Percentiles rank a stretch among this genome's conserved stretches.
Conservation (phyloP, 2,329 filamentous ascomycete genomes). For the Passalora sequoiae region DNA sequence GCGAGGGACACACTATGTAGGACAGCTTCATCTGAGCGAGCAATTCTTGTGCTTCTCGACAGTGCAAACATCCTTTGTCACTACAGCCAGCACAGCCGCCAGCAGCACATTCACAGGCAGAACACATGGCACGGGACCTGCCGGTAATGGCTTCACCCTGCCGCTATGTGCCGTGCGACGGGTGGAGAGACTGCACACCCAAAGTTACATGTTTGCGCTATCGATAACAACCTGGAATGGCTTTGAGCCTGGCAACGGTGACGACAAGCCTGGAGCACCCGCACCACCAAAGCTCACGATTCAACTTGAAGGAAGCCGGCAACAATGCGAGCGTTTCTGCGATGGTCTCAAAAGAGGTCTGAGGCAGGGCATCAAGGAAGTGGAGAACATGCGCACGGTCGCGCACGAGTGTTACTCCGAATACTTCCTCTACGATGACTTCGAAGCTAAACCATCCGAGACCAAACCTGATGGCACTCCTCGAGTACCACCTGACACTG, state of each 20-base stretch:
- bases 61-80: constrained; percentile 78
- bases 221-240: constrained; percentile 93
- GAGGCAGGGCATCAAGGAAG: constrained; percentile 78
- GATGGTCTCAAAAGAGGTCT: constrained; percentile 90
- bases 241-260: constrained; percentile 50
- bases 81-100: constrained; percentile 69
- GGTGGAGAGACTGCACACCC: constrained; percentile 88
- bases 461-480: constrained; percentile 33
- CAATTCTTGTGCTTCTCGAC: constrained; percentile 96
- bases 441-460: constrained; percentile 47
- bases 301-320: constrained; percentile 81
- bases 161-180: constrained; percentile 86
- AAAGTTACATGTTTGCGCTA: constrained; percentile 86
- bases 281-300: constrained; percentile 84
- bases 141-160: constrained; percentile 92
- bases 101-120: constrained; percentile 86
- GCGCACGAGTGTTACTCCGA: constrained; percentile 86
- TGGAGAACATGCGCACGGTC: constrained; percentile 76
- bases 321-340: constrained; percentile 90
- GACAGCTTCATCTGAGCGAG: constrained; percentile 90
- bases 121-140: constrained; percentile 85
- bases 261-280: constrained; percentile 42
- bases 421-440: constrained; percentile 49
- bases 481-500: constrained; percentile 70
- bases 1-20: constrained; percentile 66